Percentiles rank a stretch among this genome's conserved stretches.
phyloP scores from a whole-genome alignment of 208 protist genomes.

The Wallacemonas sp. region DNA sequence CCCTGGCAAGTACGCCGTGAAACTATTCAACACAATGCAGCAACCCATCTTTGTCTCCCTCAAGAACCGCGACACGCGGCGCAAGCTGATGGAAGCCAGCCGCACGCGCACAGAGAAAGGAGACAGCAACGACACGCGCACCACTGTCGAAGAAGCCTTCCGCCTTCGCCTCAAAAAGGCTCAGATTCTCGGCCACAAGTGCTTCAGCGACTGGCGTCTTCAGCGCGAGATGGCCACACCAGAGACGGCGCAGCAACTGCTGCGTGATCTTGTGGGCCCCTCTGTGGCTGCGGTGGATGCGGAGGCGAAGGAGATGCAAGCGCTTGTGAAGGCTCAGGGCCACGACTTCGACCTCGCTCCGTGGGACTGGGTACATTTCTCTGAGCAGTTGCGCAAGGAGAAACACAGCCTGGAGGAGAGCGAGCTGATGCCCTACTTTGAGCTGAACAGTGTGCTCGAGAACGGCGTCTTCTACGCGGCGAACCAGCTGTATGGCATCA shows the following conservation, averaged over 20 bases:
- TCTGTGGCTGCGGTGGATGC: constrained; percentile 20
- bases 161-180: constrained; percentile 45
- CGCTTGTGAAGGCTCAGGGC: constrained; percentile 25
- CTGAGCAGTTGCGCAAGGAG: constrained; percentile 47
- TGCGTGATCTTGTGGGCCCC: constrained; percentile 25
- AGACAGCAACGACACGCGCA: constrained; percentile 31
- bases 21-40: constrained; percentile 54
- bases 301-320: constrained; percentile 35
- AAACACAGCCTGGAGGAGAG: constrained; percentile 48
- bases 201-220: constrained; percentile 51
- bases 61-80: constrained; percentile 37
- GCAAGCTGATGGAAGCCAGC: constrained; percentile 42
- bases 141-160: constrained; percentile 29
- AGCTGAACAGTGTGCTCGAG: constrained; percentile 53
- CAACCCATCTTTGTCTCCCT: constrained; percentile 44
- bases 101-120: constrained; percentile 19
- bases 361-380: constrained; percentile 55
- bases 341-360: constrained; percentile 30
- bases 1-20: constrained; percentile 45
- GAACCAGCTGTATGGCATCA: constrained; percentile 55
- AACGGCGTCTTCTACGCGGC: constrained; percentile 53
- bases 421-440: constrained; percentile 53
- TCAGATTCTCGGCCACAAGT: constrained; percentile 39
- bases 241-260: constrained; percentile 25
- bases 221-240: constrained; percentile 51